Evolutionary conservation across 495 filamentous ascomycete species (phyloP).

Genomic region (Bombardia bombarda): DNA sequence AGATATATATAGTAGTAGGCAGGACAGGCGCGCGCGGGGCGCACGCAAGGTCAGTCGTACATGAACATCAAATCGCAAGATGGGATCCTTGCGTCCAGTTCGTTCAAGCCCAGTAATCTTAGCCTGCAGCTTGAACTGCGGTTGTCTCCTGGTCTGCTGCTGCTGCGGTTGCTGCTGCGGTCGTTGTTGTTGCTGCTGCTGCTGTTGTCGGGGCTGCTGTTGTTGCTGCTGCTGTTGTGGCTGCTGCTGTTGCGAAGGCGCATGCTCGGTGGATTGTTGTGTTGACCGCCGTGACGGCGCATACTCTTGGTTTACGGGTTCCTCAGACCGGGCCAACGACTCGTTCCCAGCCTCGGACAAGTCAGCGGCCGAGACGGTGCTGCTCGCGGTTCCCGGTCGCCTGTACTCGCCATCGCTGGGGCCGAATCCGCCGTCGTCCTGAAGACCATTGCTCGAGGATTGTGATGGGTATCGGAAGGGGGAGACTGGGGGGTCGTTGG

Average conservation of each 20-base stretch:
- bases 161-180: constrained; percentile 43
- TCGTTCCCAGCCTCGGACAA: too few species aligned
- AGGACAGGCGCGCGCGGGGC: background rate
- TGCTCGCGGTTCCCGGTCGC: constrained; percentile 32
- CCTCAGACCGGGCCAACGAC: constrained; percentile 8
- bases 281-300: constrained; percentile 3
- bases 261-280: constrained; percentile 6
- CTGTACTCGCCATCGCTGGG: constrained; percentile 22
- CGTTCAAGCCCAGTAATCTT: constrained; percentile 91
- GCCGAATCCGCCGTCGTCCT: constrained; percentile 32
- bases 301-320: constrained; percentile 4
- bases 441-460: constrained; percentile 28
- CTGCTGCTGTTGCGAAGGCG: constrained; percentile 19
- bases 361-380: constrained; percentile 22
- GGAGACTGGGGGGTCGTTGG: constrained; percentile 18
- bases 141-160: constrained; percentile 41
- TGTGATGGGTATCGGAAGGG: constrained; percentile 28
- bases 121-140: constrained; percentile 78
- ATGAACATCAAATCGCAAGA: constrained; percentile 93
- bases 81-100: constrained; percentile 89
- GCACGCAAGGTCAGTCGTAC: constrained; percentile 35
- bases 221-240: constrained; percentile 30
- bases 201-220: constrained; percentile 19
- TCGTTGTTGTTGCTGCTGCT: constrained; percentile 41
- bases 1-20: background rate